Percentiles rank a stretch among this genome's conserved stretches.
Conservation (phyloP, 768 basidiomycete genomes). For the Lactarius akahatsu region DNA sequence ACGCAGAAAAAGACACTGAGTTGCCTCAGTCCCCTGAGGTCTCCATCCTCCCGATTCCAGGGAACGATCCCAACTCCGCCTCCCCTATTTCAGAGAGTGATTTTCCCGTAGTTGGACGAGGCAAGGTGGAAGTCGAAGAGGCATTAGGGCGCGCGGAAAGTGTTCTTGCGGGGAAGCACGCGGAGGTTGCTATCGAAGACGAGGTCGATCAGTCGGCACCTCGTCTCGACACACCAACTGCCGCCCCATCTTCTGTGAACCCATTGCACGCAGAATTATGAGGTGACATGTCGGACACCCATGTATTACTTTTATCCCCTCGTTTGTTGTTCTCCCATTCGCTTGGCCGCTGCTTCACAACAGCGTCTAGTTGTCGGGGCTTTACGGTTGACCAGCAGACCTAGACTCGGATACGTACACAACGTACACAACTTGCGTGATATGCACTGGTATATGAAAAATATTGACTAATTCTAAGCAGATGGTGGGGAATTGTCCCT, state of each 20-base stretch:
- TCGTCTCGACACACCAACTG: background rate
- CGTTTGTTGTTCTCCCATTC: background rate
- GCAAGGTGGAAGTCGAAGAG: slow-evolving; percentile 50
- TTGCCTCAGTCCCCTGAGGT: slow-evolving; percentile 35
- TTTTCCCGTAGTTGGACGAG: slow-evolving; percentile 47
- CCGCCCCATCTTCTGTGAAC: slow-evolving; percentile 1
- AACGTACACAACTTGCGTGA: background rate
- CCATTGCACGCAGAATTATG: slow-evolving; percentile 28
- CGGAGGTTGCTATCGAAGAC: background rate
- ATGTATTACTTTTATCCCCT: background rate
- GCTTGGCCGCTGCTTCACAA: background rate
- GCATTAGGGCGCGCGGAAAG: slow-evolving; percentile 42
- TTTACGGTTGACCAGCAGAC: background rate
- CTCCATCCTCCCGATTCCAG: slow-evolving; percentile 45
- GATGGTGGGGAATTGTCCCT: background rate
- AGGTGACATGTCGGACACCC: slow-evolving; percentile 1
- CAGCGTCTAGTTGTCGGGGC: background rate
- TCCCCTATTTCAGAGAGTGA: slow-evolving; percentile 6
- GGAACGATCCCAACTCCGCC: slow-evolving; percentile 20
- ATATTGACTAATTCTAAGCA: background rate
- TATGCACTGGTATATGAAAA: background rate
- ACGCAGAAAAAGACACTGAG: slow-evolving; percentile 31
- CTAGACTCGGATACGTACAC: slow-evolving; percentile 5
- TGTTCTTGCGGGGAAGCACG: slow-evolving; percentile 1
- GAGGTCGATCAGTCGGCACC: slow-evolving; percentile 8